Percentiles rank a stretch among this genome's conserved stretches.
phyloP scores from a whole-genome alignment of 345 rosid species.

The Syzygium aromaticum region DNA sequence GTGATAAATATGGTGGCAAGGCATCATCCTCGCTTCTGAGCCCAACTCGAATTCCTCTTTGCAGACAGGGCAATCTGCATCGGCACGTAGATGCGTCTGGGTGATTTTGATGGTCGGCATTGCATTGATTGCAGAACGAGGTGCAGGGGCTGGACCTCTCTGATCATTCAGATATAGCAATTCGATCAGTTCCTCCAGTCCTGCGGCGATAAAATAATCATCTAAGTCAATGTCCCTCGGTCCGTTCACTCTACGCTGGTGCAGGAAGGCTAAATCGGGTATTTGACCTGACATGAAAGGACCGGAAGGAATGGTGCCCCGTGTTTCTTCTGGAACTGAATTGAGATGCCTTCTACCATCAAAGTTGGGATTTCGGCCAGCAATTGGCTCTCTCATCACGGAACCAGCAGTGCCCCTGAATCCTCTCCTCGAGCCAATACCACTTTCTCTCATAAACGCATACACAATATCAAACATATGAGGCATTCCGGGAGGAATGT shows the following conservation, averaged over 20 bases:
- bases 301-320: background rate
- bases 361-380: background rate
- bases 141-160: constrained; percentile 27
- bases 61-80: constrained; percentile 38
- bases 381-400: background rate
- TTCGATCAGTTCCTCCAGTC: constrained; percentile 24
- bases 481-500: background rate
- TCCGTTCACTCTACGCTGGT: background rate
- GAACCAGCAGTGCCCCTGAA: background rate
- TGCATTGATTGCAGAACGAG: constrained; percentile 23
- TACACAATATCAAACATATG: background rate
- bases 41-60: constrained; percentile 35
- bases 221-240: background rate
- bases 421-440: background rate
- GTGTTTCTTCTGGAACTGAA: background rate
- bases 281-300: background rate
- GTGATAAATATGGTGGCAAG: constrained; percentile 33
- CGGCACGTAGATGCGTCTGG: constrained; percentile 19
- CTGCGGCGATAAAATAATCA: constrained; percentile 18
- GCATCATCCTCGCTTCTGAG: constrained; percentile 32
- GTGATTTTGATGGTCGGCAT: constrained; percentile 25
- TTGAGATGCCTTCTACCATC: background rate
- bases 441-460: background rate
- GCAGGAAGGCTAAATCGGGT: background rate
- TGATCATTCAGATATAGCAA: constrained; percentile 15